Base-by-base conservation (phyloP, 1,284 basidiomycete species). In the Cryptococcus wingfieldii region DNA sequence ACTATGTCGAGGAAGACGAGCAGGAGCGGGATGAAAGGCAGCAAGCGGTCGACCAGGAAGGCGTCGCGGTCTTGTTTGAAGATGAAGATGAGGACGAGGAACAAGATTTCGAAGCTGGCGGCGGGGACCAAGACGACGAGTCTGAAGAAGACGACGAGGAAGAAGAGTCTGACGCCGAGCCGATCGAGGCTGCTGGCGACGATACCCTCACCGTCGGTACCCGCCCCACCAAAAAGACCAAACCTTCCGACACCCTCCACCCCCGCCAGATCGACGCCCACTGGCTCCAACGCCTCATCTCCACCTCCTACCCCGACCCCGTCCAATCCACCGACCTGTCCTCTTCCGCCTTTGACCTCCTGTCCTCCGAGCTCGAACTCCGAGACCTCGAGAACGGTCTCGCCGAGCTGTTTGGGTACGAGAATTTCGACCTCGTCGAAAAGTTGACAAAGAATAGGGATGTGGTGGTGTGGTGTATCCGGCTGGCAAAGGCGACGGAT, bases 401-500 rank as follows among this genome's bases (percentile, higher is more conserved):
- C 31, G 98, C 98, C 86, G 95, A 98, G 65, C 81, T 98, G 38
- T 98, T 98, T 75, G 92, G 98, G 57, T 98, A 92, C 77, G 85
- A 90, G 66, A 81, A 82, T 64, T 97, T 96, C 80, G 87, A 93
- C 55, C 83, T 95, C 56, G 93, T 93, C 66, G 88, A 89, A 27
- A 87, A 86, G 53, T 87, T 98, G 71, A 85, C 95, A 69, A 94
- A 94, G 78, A 98, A 98, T 78, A 86, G 94, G 52, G 96, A 98
- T 53, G 87, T 93, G 55, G 83, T 98, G 50, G 91, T 98, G 0
- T 99, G 96, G 96, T 98, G 94, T 72, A 98, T 96, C 43, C 94
- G 94, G 75, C 83, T 98, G 47, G 90, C 92, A 70, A 84, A 94
- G 44, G 88, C 88, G 50, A 87, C 89, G 66, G 90, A 89, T 0